phyloP scores from a whole-genome alignment of 768 basidiomycete genomes.

The Boletus reticulatus region DNA sequence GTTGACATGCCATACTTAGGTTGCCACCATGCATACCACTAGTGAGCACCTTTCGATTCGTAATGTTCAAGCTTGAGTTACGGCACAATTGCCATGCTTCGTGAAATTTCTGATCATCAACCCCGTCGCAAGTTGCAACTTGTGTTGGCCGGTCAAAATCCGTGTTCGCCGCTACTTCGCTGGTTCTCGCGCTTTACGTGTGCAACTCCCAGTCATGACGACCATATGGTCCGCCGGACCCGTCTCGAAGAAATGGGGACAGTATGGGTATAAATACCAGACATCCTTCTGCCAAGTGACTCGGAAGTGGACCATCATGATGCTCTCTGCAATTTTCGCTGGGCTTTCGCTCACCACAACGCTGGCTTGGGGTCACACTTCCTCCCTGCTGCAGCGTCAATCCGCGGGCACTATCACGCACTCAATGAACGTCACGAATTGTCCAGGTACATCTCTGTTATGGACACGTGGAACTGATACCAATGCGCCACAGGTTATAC shows the following conservation, averaged over 20 bases:
- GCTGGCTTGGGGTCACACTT: conserved; percentile 1
- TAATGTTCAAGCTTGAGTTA: too few species aligned
- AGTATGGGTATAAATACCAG: conserved; percentile 3
- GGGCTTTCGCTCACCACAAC: conserved; percentile 5
- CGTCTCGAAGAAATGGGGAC: background rate
- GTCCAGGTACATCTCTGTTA: conserved; percentile 25
- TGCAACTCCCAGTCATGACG: background rate
- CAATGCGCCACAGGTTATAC: conserved; percentile 47
- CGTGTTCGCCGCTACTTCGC: too few species aligned
- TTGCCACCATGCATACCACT: too few species aligned
- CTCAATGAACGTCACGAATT: conserved; percentile 31
- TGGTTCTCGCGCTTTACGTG: too few species aligned
- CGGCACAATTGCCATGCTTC: too few species aligned
- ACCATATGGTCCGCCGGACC: background rate
- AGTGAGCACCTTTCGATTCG: too few species aligned
- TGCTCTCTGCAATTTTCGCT: conserved; percentile 4
- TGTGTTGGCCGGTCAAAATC: too few species aligned
- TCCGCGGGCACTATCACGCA: conserved; percentile 1
- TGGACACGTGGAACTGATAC: background rate
- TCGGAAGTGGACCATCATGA: background rate
- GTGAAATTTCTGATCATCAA: too few species aligned
- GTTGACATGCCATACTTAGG: too few species aligned
- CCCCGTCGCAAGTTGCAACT: too few species aligned
- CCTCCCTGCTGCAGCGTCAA: conserved; percentile 9
- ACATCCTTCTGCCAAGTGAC: background rate